A percentile compares a stretch with the other conserved stretches of the same genome.
Evolutionary conservation across 2,329 filamentous ascomycete species (phyloP).

Genomic region (Fusarium drepaniforme): DNA sequence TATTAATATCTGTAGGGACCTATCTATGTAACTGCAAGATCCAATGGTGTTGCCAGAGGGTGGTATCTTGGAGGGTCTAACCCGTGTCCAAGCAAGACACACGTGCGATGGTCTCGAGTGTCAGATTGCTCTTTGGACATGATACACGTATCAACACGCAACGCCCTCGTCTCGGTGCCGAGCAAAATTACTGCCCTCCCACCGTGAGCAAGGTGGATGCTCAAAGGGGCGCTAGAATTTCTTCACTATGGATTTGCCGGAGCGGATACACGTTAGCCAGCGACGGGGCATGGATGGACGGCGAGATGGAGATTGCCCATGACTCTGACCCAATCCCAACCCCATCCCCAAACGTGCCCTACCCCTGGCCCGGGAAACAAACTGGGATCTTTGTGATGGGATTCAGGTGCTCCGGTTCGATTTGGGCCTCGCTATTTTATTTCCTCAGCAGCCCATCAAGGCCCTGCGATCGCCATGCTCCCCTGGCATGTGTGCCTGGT

Average conservation of each 20-base stretch:
- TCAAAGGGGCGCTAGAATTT: conserved; percentile 28
- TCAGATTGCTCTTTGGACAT: not conserved
- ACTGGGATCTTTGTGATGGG: conserved; percentile 8
- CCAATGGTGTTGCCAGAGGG: not conserved
- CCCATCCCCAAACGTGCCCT: conserved; percentile 27
- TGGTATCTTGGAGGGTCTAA: not conserved
- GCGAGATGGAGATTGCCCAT: conserved; percentile 32
- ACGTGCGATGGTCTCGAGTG: not conserved
- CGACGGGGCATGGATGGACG: conserved; percentile 16
- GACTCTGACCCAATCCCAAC: conserved; percentile 21
- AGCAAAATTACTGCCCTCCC: not conserved
- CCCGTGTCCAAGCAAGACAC: not conserved
- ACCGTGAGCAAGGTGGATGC: conserved; percentile 22
- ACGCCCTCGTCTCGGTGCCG: not conserved
- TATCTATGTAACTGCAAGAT: not conserved
- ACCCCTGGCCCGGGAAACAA: conserved; percentile 11
- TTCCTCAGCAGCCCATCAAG: conserved; percentile 3
- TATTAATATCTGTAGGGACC: not conserved
- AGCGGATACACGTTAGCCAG: conserved; percentile 17
- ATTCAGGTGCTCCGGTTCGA: conserved; percentile 4
- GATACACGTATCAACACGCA: not conserved
- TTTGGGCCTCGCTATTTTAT: conserved; percentile 10
- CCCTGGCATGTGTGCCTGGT: conserved; percentile 11
- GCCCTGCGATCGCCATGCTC: conserved; percentile 14
- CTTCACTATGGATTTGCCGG: conserved; percentile 22